A percentile compares a stretch with the other conserved stretches of the same genome.
phyloP scores from a whole-genome alignment of 345 rosid genomes.

The Isatis tinctoria region DNA sequence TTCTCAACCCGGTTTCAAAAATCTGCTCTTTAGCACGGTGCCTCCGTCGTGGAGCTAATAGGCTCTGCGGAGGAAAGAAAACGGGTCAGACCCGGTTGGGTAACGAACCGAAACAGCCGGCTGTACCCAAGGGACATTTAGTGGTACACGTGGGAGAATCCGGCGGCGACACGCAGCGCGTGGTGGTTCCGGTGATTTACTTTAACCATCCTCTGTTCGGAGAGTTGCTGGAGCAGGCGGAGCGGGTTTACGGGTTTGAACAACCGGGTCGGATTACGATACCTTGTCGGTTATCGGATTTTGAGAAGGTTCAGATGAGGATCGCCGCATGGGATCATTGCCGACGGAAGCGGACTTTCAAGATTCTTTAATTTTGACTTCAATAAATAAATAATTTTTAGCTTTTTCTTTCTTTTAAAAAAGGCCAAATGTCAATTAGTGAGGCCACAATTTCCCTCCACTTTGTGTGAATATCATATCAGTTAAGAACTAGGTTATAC shows the following conservation, averaged over 20 bases:
- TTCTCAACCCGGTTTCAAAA: constrained; percentile 33
- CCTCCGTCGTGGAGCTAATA: constrained; percentile 42
- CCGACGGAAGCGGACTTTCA: constrained; percentile 25
- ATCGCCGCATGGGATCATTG: constrained; percentile 57
- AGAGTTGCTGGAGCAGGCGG: constrained; percentile 65
- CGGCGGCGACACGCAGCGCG: constrained; percentile 41
- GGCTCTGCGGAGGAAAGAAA: constrained; percentile 24
- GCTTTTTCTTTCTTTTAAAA: neutral
- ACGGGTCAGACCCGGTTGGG: constrained; percentile 45
- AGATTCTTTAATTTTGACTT: constrained; percentile 18
- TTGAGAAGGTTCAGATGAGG: constrained; percentile 73
- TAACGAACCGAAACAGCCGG: constrained; percentile 12
- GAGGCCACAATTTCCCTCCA: neutral
- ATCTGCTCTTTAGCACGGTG: constrained; percentile 36
- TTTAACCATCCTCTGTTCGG: constrained; percentile 86
- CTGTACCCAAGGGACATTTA: constrained; percentile 69
- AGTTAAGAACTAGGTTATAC: neutral
- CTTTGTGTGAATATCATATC: constrained; percentile 10
- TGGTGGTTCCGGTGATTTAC: constrained; percentile 69
- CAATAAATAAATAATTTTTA: neutral
- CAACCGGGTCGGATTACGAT: constrained; percentile 73
- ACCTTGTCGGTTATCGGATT: constrained; percentile 72
- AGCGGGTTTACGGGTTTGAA: constrained; percentile 66
- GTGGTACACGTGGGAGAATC: constrained; percentile 68
- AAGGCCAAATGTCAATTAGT: neutral